Percentiles rank a stretch among this genome's conserved stretches.
phyloP scores from a whole-genome alignment of 192 early-diverging fungal genomes.

The Geranomyces michiganensis region DNA sequence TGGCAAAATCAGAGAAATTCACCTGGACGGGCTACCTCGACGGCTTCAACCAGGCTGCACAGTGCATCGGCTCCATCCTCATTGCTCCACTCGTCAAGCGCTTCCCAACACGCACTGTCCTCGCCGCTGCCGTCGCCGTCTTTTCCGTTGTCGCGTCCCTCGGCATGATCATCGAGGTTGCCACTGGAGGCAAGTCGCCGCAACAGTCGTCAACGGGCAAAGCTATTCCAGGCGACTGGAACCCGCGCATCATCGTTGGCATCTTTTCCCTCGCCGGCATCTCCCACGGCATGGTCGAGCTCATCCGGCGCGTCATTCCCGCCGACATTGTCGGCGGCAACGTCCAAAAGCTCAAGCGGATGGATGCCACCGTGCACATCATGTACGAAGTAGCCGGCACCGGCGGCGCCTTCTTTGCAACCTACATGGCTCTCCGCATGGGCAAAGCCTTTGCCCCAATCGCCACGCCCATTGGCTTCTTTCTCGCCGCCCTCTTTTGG shows the following conservation, averaged over 20 bases:
- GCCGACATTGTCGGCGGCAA: conserved; percentile 65
- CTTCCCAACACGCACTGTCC: conserved; percentile 44
- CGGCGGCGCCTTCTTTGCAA: conserved; percentile 56
- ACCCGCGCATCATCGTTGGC: conserved; percentile 41
- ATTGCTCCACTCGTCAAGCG: conserved; percentile 55
- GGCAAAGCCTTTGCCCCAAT: conserved; percentile 52
- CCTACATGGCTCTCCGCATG: conserved; percentile 44
- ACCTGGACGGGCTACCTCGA: conserved; percentile 36
- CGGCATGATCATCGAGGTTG: conserved; percentile 56
- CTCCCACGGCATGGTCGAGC: conserved; percentile 59
- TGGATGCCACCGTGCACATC: conserved; percentile 63
- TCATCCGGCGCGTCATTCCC: conserved; percentile 64
- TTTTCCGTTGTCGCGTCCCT: conserved; percentile 51
- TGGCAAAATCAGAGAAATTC: conserved; percentile 28
- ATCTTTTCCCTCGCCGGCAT: conserved; percentile 56
- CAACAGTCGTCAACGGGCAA: conserved; percentile 13
- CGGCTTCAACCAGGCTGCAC: conserved; percentile 55
- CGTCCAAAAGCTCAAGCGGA: conserved; percentile 60
- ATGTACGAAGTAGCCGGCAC: conserved; percentile 66
- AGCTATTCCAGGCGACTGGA: conserved; percentile 41
- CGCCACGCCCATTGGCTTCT: conserved; percentile 55
- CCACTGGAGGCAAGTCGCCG: conserved; percentile 49
- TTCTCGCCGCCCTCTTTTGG: conserved; percentile 50
- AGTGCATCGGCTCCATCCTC: conserved; percentile 56
- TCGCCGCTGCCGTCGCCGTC: conserved; percentile 44